Evolutionary conservation across 2,329 filamentous ascomycete genomes (phyloP).

Genomic region (Fusarium bulbicola): DNA sequence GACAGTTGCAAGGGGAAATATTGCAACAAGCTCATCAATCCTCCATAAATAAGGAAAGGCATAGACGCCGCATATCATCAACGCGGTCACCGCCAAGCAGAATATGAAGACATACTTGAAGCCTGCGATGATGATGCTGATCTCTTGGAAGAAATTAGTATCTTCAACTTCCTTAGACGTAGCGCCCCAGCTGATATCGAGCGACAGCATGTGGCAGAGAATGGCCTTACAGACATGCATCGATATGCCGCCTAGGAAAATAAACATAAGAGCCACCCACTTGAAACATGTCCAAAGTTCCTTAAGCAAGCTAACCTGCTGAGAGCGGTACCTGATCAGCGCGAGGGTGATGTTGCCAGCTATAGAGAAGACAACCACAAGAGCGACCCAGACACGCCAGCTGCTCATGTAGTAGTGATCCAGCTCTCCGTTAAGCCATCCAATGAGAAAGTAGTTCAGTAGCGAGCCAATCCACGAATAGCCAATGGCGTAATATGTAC

Average conservation of each 20-base stretch:
- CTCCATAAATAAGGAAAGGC: background rate
- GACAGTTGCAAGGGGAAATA: background rate
- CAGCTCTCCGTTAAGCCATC: slow-evolving; percentile 72
- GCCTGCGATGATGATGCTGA: background rate
- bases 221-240: slow-evolving; percentile 37
- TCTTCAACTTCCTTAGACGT: background rate
- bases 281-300: slow-evolving; percentile 30
- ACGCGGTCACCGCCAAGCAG: background rate
- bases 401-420: slow-evolving; percentile 74
- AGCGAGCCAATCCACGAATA: slow-evolving; percentile 58
- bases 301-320: slow-evolving; percentile 8
- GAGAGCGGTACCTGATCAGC: slow-evolving; percentile 12
- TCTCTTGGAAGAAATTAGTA: background rate
- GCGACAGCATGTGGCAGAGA: slow-evolving; percentile 31
- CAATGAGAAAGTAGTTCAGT: slow-evolving; percentile 77
- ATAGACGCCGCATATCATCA: background rate
- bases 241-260: slow-evolving; percentile 40
- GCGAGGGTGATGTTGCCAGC: slow-evolving; percentile 24
- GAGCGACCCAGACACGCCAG: slow-evolving; percentile 67
- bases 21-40: background rate
- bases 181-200: slow-evolving; percentile 36
- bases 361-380: slow-evolving; percentile 34
- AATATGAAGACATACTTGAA: background rate
- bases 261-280: slow-evolving; percentile 36
- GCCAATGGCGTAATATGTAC: slow-evolving; percentile 69